Percentiles rank a stretch among this genome's conserved stretches.
Conservation (phyloP, 1,139 yeast species). For the Yamadazyma sp. region DNA sequence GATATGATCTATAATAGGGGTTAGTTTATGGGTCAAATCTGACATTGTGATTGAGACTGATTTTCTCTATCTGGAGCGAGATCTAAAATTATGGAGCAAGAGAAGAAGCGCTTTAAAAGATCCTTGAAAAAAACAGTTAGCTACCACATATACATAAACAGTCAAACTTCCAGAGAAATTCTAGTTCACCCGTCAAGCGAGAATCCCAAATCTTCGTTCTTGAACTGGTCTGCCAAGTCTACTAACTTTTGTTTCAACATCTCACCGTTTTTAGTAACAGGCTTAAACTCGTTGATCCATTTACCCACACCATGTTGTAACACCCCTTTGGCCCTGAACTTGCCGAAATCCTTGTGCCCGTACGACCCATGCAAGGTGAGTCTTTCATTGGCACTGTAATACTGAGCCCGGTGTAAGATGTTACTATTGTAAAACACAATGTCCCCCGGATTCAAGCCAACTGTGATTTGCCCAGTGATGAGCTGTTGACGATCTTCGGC, state of each 20-base stretch:
- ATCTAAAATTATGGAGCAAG: too few relatives aligned
- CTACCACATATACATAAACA: too few relatives aligned
- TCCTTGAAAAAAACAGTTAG: too few relatives aligned
- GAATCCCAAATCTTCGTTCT: conserved; percentile 42
- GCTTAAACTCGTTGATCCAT: conserved; percentile 47
- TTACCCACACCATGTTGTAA: conserved; percentile 56
- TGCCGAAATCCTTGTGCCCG: conserved; percentile 48
- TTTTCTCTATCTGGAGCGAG: too few relatives aligned
- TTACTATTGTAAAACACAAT: conserved; percentile 55
- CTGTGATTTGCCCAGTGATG: conserved; percentile 43
- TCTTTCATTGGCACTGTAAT: conserved; percentile 40
- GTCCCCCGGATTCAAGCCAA: conserved; percentile 53
- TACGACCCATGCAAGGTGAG: conserved; percentile 56
- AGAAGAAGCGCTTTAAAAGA: too few relatives aligned
- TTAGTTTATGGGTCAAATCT: conserved; percentile 9
- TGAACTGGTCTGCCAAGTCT: conserved; percentile 37
- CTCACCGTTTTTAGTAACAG: conserved; percentile 35
- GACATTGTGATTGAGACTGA: too few relatives aligned
- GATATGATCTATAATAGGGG: conserved; percentile 24
- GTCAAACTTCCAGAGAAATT: too few relatives aligned
- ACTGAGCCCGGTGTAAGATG: conserved; percentile 53
- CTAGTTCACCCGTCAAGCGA: conserved; percentile 41
- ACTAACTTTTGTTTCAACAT: conserved; percentile 37
- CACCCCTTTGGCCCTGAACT: conserved; percentile 49
- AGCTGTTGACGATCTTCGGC: conserved; percentile 32